Conservation (phyloP, 148 eudicot genomes). For the Rhododendron griersonianum region DNA sequence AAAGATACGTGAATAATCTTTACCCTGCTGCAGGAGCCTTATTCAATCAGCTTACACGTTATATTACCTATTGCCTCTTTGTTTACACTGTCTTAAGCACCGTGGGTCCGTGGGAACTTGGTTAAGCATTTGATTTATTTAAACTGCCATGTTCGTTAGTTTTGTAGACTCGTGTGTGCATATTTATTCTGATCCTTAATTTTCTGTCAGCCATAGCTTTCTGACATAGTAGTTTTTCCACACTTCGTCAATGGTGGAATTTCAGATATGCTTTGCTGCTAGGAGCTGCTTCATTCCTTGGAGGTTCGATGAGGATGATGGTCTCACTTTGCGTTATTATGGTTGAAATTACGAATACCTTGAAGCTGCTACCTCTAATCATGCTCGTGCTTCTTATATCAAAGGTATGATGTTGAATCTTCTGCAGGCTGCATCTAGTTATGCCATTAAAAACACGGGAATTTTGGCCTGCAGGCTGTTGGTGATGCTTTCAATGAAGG, state of each 20-base stretch:
- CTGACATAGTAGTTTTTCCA: background rate
- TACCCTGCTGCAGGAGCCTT: no score
- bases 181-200: background rate
- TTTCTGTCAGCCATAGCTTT: background rate
- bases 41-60: no score
- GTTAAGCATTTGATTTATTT: background rate
- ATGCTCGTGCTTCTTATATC: constrained; percentile 99
- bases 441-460: background rate
- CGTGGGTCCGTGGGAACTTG: background rate
- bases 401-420: constrained; percentile 45
- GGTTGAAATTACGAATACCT: constrained; percentile 96
- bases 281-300: constrained; percentile 97
- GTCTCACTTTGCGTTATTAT: constrained; percentile 96
- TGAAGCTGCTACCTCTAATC: constrained; percentile 90
- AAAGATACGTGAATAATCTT: no score
- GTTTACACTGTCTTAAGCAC: background rate
- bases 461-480: constrained; percentile 63
- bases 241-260: background rate
- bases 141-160: background rate
- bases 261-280: constrained; percentile 86
- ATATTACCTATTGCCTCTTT: no score
- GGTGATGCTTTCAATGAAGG: constrained; percentile 99
- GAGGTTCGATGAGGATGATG: constrained; percentile 98
- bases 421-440: constrained; percentile 5
- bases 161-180: background rate